phyloP scores from a whole-genome alignment of 164 flowering plant species.

The Dillenia suffruticosa region DNA sequence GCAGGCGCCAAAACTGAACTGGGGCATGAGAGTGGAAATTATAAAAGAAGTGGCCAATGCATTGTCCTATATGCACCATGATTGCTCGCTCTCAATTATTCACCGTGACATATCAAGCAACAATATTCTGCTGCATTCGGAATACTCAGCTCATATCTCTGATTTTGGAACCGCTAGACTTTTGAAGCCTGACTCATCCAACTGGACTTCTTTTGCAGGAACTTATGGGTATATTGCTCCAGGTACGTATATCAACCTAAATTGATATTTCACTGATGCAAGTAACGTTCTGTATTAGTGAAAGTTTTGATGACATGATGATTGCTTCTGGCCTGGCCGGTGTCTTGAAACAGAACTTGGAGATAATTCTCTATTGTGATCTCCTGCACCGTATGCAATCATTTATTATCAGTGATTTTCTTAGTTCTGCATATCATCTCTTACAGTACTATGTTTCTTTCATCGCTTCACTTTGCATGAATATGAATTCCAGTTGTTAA shows the following conservation, averaged over 20 bases:
- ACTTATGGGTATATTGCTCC: slow-evolving; percentile 13
- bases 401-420: too few relatives aligned
- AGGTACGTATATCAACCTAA: not conserved
- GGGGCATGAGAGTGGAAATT: not conserved
- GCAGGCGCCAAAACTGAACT: not conserved
- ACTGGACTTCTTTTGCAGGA: slow-evolving; percentile 14
- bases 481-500: too few relatives aligned
- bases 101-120: slow-evolving; percentile 6
- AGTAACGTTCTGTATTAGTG: too few relatives aligned
- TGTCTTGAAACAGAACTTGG: too few relatives aligned
- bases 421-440: too few relatives aligned
- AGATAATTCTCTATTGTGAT: not conserved
- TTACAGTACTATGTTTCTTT: too few relatives aligned
- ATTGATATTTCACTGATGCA: too few relatives aligned
- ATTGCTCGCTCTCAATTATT: slow-evolving; percentile 6
- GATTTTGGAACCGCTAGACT: slow-evolving; percentile 8
- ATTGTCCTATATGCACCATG: not conserved
- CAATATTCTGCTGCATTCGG: not conserved
- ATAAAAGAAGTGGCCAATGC: too few relatives aligned
- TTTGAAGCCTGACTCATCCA: not conserved
- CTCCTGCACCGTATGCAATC: not conserved
- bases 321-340: too few relatives aligned
- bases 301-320: too few relatives aligned
- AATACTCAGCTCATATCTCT: slow-evolving; percentile 4
- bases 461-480: too few relatives aligned